A percentile compares a stretch with the other conserved stretches of the same genome.
Conservation (phyloP, 1,284 basidiomycete species). For the Sporisorium scitamineum region DNA sequence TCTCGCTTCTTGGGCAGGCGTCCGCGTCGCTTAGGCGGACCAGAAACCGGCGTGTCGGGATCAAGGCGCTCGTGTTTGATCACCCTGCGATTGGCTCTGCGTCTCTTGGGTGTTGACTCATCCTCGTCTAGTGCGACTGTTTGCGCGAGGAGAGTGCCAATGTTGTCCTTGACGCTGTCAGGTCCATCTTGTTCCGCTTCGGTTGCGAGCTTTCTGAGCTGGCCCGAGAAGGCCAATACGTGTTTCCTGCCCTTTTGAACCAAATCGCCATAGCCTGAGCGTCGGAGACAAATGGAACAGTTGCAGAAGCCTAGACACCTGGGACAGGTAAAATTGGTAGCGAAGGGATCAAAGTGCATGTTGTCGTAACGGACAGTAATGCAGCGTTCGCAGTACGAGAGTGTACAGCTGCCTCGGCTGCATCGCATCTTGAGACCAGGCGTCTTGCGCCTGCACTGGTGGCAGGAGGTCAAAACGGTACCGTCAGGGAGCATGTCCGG, state of each 20-base stretch:
- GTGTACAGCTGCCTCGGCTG: conserved; percentile 17
- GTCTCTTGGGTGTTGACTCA: neutral
- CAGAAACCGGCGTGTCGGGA: neutral
- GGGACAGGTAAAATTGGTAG: conserved; percentile 39
- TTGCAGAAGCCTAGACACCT: conserved; percentile 50
- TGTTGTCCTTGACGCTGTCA: conserved; percentile 11
- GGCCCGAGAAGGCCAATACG: conserved; percentile 14
- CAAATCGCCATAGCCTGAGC: conserved; percentile 28
- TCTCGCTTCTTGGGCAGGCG: conserved; percentile 25
- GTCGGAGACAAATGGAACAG: conserved; percentile 45
- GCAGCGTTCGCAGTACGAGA: conserved; percentile 44
- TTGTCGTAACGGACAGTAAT: conserved; percentile 35
- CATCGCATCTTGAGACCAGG: conserved; percentile 49
- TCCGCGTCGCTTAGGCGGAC: conserved; percentile 18
- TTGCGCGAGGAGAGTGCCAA: conserved; percentile 11
- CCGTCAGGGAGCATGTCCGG: conserved; percentile 28
- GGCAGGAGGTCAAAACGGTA: conserved; percentile 37
- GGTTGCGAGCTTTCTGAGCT: conserved; percentile 16
- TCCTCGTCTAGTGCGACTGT: neutral
- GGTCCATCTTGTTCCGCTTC: neutral
- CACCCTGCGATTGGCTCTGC: conserved; percentile 3
- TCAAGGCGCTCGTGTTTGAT: conserved; percentile 2
- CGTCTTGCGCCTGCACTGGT: conserved; percentile 52
- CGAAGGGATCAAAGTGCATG: conserved; percentile 27
- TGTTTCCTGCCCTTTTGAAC: conserved; percentile 16